These are phyloP conservation scores for Aristolochia contorta DNA, from an alignment of 164 flowering plant genomes.

Conservation along the genomic window DNA sequence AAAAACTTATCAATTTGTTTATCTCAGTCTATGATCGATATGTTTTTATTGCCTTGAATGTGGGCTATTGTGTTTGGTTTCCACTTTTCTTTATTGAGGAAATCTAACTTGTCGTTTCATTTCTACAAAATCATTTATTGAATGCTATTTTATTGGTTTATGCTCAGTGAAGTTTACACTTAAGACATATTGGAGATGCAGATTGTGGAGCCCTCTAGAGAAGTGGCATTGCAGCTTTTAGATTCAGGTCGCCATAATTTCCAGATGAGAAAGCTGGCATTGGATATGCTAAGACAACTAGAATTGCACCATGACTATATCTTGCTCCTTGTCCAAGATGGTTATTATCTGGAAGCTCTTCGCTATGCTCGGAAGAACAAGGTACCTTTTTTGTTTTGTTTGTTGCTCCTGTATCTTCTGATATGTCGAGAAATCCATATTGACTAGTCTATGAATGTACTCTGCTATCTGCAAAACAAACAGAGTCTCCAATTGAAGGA, in stretches of 20 bases:
- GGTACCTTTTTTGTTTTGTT: conserved; percentile 28
- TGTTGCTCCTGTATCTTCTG: neutral
- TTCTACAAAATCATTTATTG: no score
- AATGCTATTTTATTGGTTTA: no score
- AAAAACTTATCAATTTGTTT: no score
- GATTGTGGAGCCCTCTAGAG: conserved; percentile 94
- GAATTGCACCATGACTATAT: conserved; percentile 84
- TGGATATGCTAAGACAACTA: conserved; percentile 84
- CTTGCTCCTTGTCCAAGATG: conserved; percentile 70
- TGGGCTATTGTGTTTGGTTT: no score
- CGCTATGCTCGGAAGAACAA: conserved; percentile 76
- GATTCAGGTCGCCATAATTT: conserved; percentile 72
- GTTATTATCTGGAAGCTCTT: conserved; percentile 86
- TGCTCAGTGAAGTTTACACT: neutral
- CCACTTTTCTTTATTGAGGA: no score
- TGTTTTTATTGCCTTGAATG: no score
- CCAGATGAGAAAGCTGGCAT: conserved; percentile 71
- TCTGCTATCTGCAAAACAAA: neutral
- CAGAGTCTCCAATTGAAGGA: neutral
- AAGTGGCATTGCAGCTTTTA: conserved; percentile 83
- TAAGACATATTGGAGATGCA: conserved; percentile 15
- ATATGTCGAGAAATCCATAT: neutral
- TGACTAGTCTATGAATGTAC: neutral
- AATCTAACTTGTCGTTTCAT: no score
- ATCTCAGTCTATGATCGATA: no score